Evolutionary conservation across 106 monocot genomes (phyloP).

Genomic region (Chionographis japonica): DNA sequence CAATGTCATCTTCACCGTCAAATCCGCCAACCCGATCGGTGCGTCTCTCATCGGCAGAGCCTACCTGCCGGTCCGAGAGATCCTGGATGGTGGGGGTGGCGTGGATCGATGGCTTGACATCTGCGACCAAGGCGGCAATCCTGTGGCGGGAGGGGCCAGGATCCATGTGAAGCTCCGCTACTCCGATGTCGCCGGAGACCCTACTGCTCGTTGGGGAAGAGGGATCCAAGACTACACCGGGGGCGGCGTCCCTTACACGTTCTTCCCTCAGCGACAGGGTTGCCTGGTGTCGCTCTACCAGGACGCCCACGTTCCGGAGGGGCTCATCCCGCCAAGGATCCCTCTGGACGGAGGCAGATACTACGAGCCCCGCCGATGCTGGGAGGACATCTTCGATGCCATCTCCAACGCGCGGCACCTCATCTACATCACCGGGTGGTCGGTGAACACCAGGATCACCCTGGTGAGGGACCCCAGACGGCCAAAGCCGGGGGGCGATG

Average conservation of each 20-base stretch:
- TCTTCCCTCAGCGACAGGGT: slow-evolving; percentile 20
- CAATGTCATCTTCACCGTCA: slow-evolving; percentile 31
- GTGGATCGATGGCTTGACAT: slow-evolving; percentile 14
- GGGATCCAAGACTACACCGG: slow-evolving; percentile 4
- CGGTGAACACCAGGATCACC: slow-evolving; percentile 27
- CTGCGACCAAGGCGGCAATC: slow-evolving; percentile 4
- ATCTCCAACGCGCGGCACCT: slow-evolving; percentile 25
- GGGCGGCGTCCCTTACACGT: slow-evolving; percentile 30
- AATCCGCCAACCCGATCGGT: slow-evolving; percentile 15
- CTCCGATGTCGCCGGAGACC: slow-evolving; percentile 10
- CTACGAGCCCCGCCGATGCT: slow-evolving; percentile 26
- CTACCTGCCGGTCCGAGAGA: slow-evolving; percentile 18
- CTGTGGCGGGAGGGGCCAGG: slow-evolving; percentile 5
- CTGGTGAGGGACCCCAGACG: slow-evolving; percentile 20
- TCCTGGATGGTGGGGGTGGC: not conserved
- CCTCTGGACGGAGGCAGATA: slow-evolving; percentile 12
- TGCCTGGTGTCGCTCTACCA: slow-evolving; percentile 28
- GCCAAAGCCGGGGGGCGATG: slow-evolving; percentile 15
- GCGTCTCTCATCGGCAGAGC: slow-evolving; percentile 29
- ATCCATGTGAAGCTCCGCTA: slow-evolving; percentile 25
- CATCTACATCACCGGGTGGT: slow-evolving; percentile 38
- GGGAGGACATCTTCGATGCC: slow-evolving; percentile 39
- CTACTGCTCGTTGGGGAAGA: slow-evolving; percentile 2
- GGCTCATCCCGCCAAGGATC: slow-evolving; percentile 19
- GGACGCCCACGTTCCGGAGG: slow-evolving; percentile 26